Evolutionary conservation across 116 monocot species (phyloP), one percentile per base, ranked within the genome.

Genomic region (Phalaenopsis hybrid): DNA sequence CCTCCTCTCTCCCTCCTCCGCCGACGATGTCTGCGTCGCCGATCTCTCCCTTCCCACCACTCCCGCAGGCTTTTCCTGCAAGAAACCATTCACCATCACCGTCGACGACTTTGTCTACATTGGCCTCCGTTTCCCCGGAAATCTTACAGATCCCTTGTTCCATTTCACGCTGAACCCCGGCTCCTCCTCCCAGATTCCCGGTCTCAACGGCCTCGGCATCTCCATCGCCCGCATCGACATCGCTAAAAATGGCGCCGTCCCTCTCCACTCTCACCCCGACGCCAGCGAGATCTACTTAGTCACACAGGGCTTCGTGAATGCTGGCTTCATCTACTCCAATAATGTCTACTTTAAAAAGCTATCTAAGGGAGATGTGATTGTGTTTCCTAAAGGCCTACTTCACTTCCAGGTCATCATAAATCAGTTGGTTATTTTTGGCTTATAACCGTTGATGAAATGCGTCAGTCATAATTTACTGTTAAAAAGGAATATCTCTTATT

Each of bases 181-280:
- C 20, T 89, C 83, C 85, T 77, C 55, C 68, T 43, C 4, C 1
- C 86, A 89, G 57, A 81, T 85, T 79, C 89, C 89, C 0, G 89
- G 82, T 43, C 51, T 87, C 52, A 89, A 89, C 76, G 87, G 87
- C 49, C 86, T 89, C 46, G 89, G 89, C 51, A 50, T 89, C 82
- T 86, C 86, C 21, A 80, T 81, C 61, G 81, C 84, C 11, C 76
- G 85, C 20, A 44, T 86, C 65, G 86, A 89, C 80, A 2, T 87
- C 23, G 70, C 52, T 11, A 34, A 7, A 0, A 78, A 73, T 10
- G 89, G 89, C 17, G 82, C 86, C 23, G 23, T 86, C 21, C 86
- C 84, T 18, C 82, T 87, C 73, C 89, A 89, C 85, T 78, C 82
- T 63, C 89, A 89, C 80, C 89, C 89, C 15, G 85, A 11, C 1